Evolutionary conservation across 176 grass and related monocot species (phyloP), one percentile per base, ranked within the genome.

Genomic region (Avena atlantica): DNA sequence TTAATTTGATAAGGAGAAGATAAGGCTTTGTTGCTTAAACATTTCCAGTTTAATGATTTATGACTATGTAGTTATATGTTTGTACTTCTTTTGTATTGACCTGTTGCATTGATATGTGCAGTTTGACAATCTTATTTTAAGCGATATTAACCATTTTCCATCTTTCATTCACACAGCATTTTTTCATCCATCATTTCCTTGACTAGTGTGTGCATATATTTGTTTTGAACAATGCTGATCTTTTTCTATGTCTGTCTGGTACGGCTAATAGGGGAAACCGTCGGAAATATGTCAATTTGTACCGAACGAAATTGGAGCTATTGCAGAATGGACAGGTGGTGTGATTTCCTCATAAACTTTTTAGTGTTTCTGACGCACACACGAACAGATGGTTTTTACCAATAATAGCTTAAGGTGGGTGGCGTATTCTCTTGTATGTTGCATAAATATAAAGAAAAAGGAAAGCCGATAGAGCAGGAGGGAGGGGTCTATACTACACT

Each of bases 301-400:
- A 98, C 71, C 91, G 82, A 84, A 94, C 53, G 80, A 98, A 98
- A 85, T 83, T 98, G 86, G 92, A 98, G 73, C 69, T 95, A 37
- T 81, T 98, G 64, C 96, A 98, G 79, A 89, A 95, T 90, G 93
- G 91, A 58, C 96, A 94, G 93, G 96, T 95, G 36, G 40, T 83
- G 29, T 64, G 42, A 37, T 56, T 57, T 68, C 51, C 47, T 81
- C 5, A 21, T 87, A 59, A 67, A 6, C 3, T 29, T 84, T 64
- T 55, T 80, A 59, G 65, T 84, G 76, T 66, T 90, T 68, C 55
- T 12, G 48, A 79, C 72, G 44, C 64, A 86, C 17, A 78, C 65
- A 37, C 73, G 6, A 83, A 79, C 53, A 70, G 63, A 74, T 25
- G 21, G 57, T 40, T 69, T 19, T 45, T 86, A 72, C 52, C 37